Conservation (phyloP, 2,329 filamentous ascomycete genomes). For the Rutstroemia sp. region DNA sequence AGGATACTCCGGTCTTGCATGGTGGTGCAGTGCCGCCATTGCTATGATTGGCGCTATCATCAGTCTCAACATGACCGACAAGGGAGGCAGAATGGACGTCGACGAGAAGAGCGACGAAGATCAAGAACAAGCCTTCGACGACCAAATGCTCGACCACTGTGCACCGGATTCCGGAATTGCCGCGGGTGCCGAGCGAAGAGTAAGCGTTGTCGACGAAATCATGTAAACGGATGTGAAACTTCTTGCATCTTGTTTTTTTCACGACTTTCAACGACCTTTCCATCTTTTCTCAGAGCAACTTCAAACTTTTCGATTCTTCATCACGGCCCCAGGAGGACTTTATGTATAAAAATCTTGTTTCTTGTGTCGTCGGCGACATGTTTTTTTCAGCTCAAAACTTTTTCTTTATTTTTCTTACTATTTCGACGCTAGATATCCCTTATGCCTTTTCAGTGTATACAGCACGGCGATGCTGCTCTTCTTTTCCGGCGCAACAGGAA, state of each 20-base stretch:
- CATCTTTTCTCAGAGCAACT: neutral
- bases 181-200: constrained; percentile 7
- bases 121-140: constrained; percentile 21
- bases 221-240: neutral
- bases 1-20: constrained; percentile 81
- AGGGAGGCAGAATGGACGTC: constrained; percentile 27
- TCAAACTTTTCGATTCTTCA: constrained; percentile 4
- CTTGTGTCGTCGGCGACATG: neutral
- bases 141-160: constrained; percentile 21
- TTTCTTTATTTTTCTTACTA: neutral
- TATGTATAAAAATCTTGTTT: constrained; percentile 8
- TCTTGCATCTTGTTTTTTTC: neutral
- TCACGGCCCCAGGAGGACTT: neutral
- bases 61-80: constrained; percentile 67
- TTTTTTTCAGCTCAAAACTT: neutral
- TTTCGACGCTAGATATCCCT: constrained; percentile 10
- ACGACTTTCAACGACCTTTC: constrained; percentile 6
- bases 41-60: constrained; percentile 68
- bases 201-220: neutral
- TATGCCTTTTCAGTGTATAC: constrained; percentile 5
- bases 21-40: constrained; percentile 83
- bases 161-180: constrained; percentile 20
- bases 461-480: constrained; percentile 5
- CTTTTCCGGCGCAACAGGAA: neutral
- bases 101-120: constrained; percentile 27